A percentile compares a stretch with the other conserved stretches of the same genome.
These are phyloP conservation scores for Mucor velutinosus DNA, from an alignment of 371 early-diverging fungal genomes.

Conservation along the genomic window DNA sequence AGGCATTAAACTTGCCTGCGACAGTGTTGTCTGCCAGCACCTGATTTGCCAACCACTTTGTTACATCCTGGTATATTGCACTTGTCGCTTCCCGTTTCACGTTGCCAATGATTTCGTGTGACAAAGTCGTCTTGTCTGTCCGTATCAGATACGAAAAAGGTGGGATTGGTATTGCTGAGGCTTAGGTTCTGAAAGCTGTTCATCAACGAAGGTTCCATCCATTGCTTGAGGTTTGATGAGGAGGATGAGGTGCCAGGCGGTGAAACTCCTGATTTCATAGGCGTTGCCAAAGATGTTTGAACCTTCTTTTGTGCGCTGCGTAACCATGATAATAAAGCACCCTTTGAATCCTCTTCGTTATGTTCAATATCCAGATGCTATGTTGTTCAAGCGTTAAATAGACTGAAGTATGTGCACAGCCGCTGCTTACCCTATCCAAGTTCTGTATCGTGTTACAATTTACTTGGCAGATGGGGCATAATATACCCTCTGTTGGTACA, in stretches of 20 bases:
- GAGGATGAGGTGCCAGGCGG: constrained; percentile 10
- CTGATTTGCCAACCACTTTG: constrained; percentile 33
- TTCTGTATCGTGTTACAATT: constrained; percentile 46
- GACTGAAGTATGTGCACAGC: too few relatives aligned
- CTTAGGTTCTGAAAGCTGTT: constrained; percentile 26
- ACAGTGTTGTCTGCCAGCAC: constrained; percentile 55
- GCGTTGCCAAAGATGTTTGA: constrained; percentile 30
- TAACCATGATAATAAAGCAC: constrained; percentile 50
- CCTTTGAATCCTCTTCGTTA: constrained; percentile 49
- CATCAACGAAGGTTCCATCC: constrained; percentile 35
- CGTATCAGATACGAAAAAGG: constrained; percentile 40
- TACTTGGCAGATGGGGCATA: constrained; percentile 59
- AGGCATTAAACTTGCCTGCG: constrained; percentile 25
- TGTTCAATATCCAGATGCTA: constrained; percentile 49
- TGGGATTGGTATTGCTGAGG: constrained; percentile 20
- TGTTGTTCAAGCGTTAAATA: background rate
- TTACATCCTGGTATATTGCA: constrained; percentile 51
- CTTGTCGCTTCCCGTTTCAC: constrained; percentile 37
- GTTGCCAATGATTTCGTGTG: constrained; percentile 61
- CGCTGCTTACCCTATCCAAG: constrained; percentile 39
- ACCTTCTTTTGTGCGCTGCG: constrained; percentile 49
- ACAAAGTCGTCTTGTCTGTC: constrained; percentile 38
- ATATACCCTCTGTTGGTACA: constrained; percentile 42
- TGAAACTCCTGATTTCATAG: constrained; percentile 4
- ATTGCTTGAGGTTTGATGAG: constrained; percentile 18